Percentiles rank a stretch among this genome's conserved stretches.
phyloP scores from a whole-genome alignment of 495 filamentous ascomycete genomes.

The Xylaria telfairii region DNA sequence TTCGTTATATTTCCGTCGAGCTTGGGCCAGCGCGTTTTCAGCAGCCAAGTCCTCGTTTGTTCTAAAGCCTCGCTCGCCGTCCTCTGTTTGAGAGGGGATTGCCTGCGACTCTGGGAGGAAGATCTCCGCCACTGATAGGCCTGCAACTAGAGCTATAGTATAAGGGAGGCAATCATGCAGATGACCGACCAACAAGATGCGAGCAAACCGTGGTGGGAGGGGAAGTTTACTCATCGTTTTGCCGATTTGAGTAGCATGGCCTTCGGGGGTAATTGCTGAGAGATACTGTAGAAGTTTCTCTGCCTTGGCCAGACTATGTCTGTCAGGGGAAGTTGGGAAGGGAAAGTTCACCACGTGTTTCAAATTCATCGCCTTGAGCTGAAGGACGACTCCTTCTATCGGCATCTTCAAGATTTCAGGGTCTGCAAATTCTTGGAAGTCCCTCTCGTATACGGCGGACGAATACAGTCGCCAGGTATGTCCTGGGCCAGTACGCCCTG shows the following conservation, averaged over 20 bases:
- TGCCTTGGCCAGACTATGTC: conserved; percentile 77
- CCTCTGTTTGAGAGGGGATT: conserved; percentile 54
- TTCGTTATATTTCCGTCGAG: conserved; percentile 71
- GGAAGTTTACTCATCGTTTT: conserved; percentile 85
- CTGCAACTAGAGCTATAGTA: conserved; percentile 86
- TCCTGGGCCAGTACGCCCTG: conserved; percentile 92
- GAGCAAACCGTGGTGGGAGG: conserved; percentile 85
- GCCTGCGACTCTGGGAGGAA: conserved; percentile 87
- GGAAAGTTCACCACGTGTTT: conserved; percentile 93
- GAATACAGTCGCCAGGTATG: conserved; percentile 96
- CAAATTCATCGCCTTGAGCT: conserved; percentile 94
- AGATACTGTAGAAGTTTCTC: conserved; percentile 84
- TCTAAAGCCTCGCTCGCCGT: conserved; percentile 58
- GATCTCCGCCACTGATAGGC: conserved; percentile 84
- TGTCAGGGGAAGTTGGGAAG: conserved; percentile 93
- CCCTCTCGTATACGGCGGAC: conserved; percentile 89
- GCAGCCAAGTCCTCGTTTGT: conserved; percentile 71
- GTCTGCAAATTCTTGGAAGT: conserved; percentile 83
- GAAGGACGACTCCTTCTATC: conserved; percentile 88
- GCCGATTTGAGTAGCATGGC: conserved; percentile 79
- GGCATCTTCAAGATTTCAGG: conserved; percentile 93
- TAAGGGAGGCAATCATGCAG: conserved; percentile 83
- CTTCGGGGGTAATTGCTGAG: conserved; percentile 67
- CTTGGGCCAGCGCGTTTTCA: conserved; percentile 68
- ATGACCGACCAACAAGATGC: conserved; percentile 87